Conservation (phyloP, 1,284 basidiomycete species). For the Naganishia albida region DNA sequence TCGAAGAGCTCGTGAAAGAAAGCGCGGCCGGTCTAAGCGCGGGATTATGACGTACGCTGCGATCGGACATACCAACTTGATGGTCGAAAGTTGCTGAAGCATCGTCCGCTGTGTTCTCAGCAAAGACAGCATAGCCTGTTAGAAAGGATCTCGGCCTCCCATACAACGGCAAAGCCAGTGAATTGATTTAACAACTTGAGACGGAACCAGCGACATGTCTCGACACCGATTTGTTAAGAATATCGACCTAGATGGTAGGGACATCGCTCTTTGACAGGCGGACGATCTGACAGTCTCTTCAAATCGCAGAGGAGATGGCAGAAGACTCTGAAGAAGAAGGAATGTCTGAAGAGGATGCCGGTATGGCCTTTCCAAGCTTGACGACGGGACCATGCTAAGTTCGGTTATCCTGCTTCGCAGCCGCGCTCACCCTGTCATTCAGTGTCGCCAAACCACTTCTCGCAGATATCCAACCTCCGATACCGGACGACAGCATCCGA, state of each 20-base stretch:
- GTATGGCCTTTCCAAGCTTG: constrained; percentile 34
- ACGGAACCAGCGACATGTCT: constrained; percentile 57
- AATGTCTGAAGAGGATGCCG: constrained; percentile 45
- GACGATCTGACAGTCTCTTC: neutral
- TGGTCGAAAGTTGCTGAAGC: neutral
- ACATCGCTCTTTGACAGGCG: constrained; percentile 15
- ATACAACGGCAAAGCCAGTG: too few species aligned
- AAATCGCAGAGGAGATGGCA: constrained; percentile 53
- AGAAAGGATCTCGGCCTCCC: too few species aligned
- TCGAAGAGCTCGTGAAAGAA: too few species aligned
- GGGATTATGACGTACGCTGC: neutral
- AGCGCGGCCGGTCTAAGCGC: constrained; percentile 2
- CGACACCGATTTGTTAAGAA: constrained; percentile 88
- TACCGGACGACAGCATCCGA: constrained; percentile 73
- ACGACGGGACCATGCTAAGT: constrained; percentile 60
- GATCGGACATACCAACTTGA: neutral
- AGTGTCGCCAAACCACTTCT: constrained; percentile 68
- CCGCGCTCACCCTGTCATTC: constrained; percentile 69
- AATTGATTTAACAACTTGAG: too few species aligned
- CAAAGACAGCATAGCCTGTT: too few species aligned
- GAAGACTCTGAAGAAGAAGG: constrained; percentile 50
- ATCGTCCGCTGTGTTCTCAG: too few species aligned
- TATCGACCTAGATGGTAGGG: constrained; percentile 77
- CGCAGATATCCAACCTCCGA: constrained; percentile 67
- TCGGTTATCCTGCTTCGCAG: constrained; percentile 55